A percentile compares a stretch with the other conserved stretches of the same genome.
phyloP scores from a whole-genome alignment of 2,329 filamentous ascomycete genomes.

The Clarireedia monteithiana region DNA sequence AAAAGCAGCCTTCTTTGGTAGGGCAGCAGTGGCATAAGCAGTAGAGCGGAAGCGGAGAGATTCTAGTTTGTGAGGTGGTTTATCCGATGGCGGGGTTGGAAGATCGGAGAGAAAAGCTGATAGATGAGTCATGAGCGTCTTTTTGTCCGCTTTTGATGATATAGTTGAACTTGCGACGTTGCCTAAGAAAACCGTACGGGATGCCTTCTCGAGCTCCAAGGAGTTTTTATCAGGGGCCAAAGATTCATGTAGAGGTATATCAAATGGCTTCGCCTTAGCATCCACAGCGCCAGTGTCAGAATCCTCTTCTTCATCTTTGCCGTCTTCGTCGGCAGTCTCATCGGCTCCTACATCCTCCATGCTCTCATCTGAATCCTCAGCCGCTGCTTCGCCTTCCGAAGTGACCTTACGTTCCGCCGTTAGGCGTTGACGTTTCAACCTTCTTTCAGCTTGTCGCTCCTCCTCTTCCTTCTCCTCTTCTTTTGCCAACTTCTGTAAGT shows the following conservation, averaged over 20 bases:
- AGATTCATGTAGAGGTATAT: conserved; percentile 45
- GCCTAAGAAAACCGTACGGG: conserved; percentile 83
- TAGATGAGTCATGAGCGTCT: conserved; percentile 68
- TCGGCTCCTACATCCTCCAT: conserved; percentile 20
- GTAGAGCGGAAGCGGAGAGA: conserved; percentile 92
- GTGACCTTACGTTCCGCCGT: conserved; percentile 32
- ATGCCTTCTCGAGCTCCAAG: conserved; percentile 72
- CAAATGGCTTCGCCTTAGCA: conserved; percentile 34
- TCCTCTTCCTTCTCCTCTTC: conserved; percentile 49
- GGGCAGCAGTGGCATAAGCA: conserved; percentile 65
- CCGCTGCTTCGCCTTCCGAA: conserved; percentile 25
- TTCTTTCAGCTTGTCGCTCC: conserved; percentile 33
- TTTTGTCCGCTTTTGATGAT: conserved; percentile 73
- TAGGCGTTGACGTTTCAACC: conserved; percentile 45
- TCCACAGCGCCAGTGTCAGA: conserved; percentile 17
- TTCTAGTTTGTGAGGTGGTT: conserved; percentile 64
- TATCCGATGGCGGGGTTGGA: conserved; percentile 36
- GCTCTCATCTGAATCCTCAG: conserved; percentile 22
- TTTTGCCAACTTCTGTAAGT: conserved; percentile 57
- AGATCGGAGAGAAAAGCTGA: conserved; percentile 60
- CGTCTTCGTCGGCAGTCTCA: conserved; percentile 22
- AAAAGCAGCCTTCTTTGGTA: conserved; percentile 92
- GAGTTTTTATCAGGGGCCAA: conserved; percentile 44
- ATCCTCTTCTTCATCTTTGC: conserved; percentile 22
- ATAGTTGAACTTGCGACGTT: conserved; percentile 84